A percentile compares a stretch with the other conserved stretches of the same genome.
Conservation (phyloP, 257 asterid species). For the Solanum infundibuliforme region DNA sequence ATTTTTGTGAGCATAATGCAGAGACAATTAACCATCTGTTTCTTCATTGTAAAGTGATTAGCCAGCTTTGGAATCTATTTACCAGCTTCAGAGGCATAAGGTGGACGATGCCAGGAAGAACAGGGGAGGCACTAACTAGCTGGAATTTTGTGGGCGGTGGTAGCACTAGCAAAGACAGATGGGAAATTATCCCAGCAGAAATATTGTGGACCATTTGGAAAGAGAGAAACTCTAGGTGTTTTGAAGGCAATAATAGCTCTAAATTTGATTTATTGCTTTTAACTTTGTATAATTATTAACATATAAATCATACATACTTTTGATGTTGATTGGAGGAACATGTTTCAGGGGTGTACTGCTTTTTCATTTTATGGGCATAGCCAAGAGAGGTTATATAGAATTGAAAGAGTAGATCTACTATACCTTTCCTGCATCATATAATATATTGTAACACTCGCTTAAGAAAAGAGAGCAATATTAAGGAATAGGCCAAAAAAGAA, state of each 20-base stretch:
- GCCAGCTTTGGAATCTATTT: not conserved
- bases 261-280: not conserved
- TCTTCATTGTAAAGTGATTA: not conserved
- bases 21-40: not conserved
- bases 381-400: not conserved
- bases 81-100: not conserved
- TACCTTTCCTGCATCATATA: not conserved
- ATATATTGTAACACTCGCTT: not conserved
- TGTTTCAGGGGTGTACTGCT: not conserved
- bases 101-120: not conserved
- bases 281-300: not conserved
- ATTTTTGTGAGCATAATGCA: not conserved
- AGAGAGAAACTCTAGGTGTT: not conserved
- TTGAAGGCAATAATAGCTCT: not conserved
- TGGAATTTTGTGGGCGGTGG: not conserved
- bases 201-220: not conserved
- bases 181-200: not conserved
- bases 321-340: not conserved
- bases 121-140: not conserved
- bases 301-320: not conserved
- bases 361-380: not conserved
- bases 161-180: not conserved
- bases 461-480: not conserved
- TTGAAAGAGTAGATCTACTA: not conserved
- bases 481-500: not conserved